Conservation (phyloP, 2,329 filamentous ascomycete genomes). For the Plectosphaerella sp. region DNA sequence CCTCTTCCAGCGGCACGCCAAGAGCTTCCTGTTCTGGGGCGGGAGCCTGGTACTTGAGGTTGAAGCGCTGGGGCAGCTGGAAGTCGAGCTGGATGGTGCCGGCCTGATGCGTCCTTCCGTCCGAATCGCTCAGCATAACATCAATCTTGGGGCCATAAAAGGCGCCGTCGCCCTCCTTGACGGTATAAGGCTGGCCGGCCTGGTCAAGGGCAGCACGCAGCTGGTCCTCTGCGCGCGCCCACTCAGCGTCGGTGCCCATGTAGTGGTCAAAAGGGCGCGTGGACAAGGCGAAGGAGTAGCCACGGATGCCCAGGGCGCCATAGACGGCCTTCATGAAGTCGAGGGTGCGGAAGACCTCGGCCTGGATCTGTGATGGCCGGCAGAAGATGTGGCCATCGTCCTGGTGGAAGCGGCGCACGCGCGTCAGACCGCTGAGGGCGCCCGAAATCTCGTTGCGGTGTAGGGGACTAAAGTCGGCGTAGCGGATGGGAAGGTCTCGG, state of each 20-base stretch:
- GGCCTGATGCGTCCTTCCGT: slow-evolving; percentile 83
- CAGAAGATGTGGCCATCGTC: slow-evolving; percentile 93
- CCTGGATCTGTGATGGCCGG: slow-evolving; percentile 67
- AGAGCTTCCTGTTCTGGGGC: slow-evolving; percentile 57
- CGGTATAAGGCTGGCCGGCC: slow-evolving; percentile 66
- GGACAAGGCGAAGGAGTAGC: slow-evolving; percentile 66
- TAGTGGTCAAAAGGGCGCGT: slow-evolving; percentile 73
- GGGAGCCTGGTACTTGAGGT: slow-evolving; percentile 68
- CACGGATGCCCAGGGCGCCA: slow-evolving; percentile 61
- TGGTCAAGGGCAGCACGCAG: slow-evolving; percentile 46
- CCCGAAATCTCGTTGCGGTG: slow-evolving; percentile 84
- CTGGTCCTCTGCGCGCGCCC: slow-evolving; percentile 40
- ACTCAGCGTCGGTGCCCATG: slow-evolving; percentile 69
- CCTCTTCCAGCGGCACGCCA: slow-evolving; percentile 37
- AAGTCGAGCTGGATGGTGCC: slow-evolving; percentile 89
- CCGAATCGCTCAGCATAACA: slow-evolving; percentile 72
- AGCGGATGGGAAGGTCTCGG: slow-evolving; percentile 75
- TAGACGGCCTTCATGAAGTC: slow-evolving; percentile 73
- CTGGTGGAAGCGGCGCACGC: slow-evolving; percentile 83
- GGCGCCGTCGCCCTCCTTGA: slow-evolving; percentile 79
- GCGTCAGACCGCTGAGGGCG: slow-evolving; percentile 73
- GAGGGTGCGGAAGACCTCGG: slow-evolving; percentile 69
- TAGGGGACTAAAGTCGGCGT: slow-evolving; percentile 83
- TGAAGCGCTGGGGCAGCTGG: slow-evolving; percentile 79
- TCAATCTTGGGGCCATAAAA: slow-evolving; percentile 94